Evolutionary conservation across 495 filamentous ascomycete genomes (phyloP), one percentile per base, ranked within the genome.

Genomic region (Oleoguttula mirabilis): DNA sequence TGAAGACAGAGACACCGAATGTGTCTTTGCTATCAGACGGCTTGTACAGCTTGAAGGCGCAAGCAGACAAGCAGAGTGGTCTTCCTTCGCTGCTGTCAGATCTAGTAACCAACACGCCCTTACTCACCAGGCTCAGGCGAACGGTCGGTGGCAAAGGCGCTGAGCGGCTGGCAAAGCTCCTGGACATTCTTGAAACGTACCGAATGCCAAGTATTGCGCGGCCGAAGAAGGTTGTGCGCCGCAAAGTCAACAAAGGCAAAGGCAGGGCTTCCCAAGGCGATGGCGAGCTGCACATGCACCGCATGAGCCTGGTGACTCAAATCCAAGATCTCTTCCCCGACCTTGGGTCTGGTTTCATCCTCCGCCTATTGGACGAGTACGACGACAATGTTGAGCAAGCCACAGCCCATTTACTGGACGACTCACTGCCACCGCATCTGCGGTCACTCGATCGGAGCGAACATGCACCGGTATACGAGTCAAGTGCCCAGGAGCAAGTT

Each of bases 241-340:
- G 57, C n/a, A 68, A 63, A 32, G 45, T 62, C 10, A 62, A 71
- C 47, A 95, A 94, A 58, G 84, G 84, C 21, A 90, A 90, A 62
- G 68, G 60, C 5, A 58, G 65, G 39, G 67, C 65, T 36, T 56
- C 55, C 6, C 57, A 63, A 30, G 69, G 70, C 28, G 56, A 69
- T 64, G 40, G 63, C 60, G 25, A 79, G 14, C 64, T 88, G 10
- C 84, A 86, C 55, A 63, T 84, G 32, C 84, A 94, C 63, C 77
- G 72, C 21, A 79, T 88, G 75, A 85, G 76, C 53, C 73, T 88
- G 21, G 73, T 95, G 36, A 79, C 77, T 5, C 83, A 88, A 61
- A 68, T 98, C 27, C 86, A 94, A 55, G 90, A 98, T 53, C 67
- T 98, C 19, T 95, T 98, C 60, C 86, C 90, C 0, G 75, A 88